Evolutionary conservation across 495 filamentous ascomycete genomes (phyloP), one percentile per base, ranked within the genome.

Genomic region (Articulospora tetracladia): DNA sequence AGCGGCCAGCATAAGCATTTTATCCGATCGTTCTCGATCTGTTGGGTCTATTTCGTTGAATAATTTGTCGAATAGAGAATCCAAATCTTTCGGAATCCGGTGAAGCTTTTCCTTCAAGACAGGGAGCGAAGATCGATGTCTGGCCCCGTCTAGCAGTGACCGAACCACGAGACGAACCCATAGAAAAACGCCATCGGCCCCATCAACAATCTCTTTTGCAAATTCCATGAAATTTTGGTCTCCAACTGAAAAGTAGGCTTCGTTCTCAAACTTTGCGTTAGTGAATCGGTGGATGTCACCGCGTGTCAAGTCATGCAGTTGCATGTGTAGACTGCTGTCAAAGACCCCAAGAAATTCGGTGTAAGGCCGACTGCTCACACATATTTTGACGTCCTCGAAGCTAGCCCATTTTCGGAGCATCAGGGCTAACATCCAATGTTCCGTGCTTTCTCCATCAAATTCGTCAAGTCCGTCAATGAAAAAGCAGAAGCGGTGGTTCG

Each of bases 291-390:
- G 22, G 41, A 70, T 68, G 27, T 74, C 72, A 2, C 49, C 19
- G n/a, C 46, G 20, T 17, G 69, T 74, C 26, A 67, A 60, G 46
- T 73, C 53, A 27, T 74, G 68, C 13, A 73, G 53, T 19, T 39
- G 55, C 3, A 57, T 39, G 19, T 55, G n/a, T 4, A 22, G 41
- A 46, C 32, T 63, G 0, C 24, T 48, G 12, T 53, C 39, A 25
- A 69, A 57, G n/a, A 25, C 48, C 0, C 27, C 0, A 20, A 57
- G 56, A 56, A 82, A 81, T 3, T 66, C 65, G 24, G 71, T 73
- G 72, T 73, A 77, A 0, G 78, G 76, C 0, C 80, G 72, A 60
- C 80, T 83, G n/a, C 79, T 77, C 3, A 79, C 57, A 55, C 79
- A 83, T 3, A 77, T 27, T 51, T 82, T 82, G 55, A 82, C 58